These are phyloP conservation scores for Apiospora sp. DNA, from an alignment of 2,329 filamentous ascomycete species.

Conservation along the genomic window DNA sequence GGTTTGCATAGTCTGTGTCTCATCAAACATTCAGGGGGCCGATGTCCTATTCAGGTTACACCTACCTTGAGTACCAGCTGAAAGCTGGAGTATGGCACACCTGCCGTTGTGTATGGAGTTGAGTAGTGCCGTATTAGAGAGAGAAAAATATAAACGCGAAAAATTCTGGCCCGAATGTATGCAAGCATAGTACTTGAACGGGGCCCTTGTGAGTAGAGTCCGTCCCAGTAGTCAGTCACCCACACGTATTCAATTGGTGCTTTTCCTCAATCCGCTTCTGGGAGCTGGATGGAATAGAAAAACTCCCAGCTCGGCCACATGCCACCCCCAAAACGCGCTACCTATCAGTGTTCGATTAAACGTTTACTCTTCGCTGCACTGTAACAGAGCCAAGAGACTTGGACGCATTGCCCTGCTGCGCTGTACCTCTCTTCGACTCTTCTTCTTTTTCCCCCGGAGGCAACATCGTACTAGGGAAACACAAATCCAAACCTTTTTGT, in stretches of 20 bases:
- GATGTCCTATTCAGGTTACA: constrained; percentile 16
- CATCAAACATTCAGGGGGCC: constrained; percentile 16
- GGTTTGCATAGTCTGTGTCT: constrained; percentile 7
- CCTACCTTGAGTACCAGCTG: not conserved
- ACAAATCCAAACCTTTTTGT: constrained; percentile 27
- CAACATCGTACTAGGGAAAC: not conserved
- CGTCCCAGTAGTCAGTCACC: not conserved
- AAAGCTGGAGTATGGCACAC: constrained; percentile 15
- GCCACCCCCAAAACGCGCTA: not conserved
- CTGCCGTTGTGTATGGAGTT: not conserved
- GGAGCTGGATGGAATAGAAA: not conserved
- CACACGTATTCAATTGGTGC: not conserved
- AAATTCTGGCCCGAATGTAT: constrained; percentile 3
- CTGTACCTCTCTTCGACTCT: constrained; percentile 5
- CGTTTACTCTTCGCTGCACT: constrained; percentile 9
- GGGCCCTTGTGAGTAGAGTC: not conserved
- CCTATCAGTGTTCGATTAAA: not conserved
- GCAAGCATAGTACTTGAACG: not conserved
- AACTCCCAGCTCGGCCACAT: not conserved
- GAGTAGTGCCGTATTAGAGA: not conserved
- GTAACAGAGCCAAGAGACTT: constrained; percentile 12
- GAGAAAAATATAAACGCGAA: not conserved
- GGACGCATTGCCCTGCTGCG: not conserved
- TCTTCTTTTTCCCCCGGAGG: not conserved
- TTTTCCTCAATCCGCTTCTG: not conserved